Percentiles rank a stretch among this genome's conserved stretches.
Conservation (phyloP, 352 stramenopile species). For the Poterioochromonas sp. region DNA sequence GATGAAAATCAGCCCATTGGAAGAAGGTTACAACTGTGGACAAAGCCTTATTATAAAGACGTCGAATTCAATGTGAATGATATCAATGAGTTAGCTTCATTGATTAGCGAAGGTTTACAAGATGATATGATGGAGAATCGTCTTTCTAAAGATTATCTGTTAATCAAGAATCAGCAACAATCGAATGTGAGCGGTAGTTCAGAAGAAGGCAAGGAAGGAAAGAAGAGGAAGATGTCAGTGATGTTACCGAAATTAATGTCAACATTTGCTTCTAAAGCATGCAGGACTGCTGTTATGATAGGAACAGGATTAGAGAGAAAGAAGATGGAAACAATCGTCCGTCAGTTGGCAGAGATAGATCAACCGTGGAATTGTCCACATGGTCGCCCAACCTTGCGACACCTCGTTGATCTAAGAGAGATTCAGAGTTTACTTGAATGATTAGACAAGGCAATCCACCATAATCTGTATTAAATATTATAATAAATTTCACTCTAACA, state of each 20-base stretch:
- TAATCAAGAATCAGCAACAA: background rate
- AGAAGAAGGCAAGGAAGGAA: conserved; percentile 32
- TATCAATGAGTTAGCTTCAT: conserved; percentile 68
- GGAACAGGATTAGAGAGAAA: conserved; percentile 72
- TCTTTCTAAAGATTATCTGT: conserved; percentile 7
- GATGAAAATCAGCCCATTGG: conserved; percentile 43
- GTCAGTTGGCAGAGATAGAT: conserved; percentile 73
- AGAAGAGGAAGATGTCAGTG: conserved; percentile 45
- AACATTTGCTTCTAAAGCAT: conserved; percentile 91
- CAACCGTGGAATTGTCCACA: conserved; percentile 91
- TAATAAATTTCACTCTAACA: no score
- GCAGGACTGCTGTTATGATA: conserved; percentile 90
- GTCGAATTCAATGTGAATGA: conserved; percentile 72
- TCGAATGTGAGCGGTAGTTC: background rate
- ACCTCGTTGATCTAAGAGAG: conserved; percentile 59
- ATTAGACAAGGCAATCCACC: no score
- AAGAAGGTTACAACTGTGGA: conserved; percentile 53
- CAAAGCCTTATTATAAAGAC: conserved; percentile 71
- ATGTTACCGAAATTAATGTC: conserved; percentile 82
- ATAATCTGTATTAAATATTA: no score
- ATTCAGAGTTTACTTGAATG: no score
- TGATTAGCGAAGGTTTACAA: conserved; percentile 49
- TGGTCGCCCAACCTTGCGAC: conserved; percentile 64
- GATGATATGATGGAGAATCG: background rate
- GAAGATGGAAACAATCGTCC: conserved; percentile 82